Evolutionary conservation across 78 protist genomes (phyloP).

Genomic region (Pelomyxa schiedti): DNA sequence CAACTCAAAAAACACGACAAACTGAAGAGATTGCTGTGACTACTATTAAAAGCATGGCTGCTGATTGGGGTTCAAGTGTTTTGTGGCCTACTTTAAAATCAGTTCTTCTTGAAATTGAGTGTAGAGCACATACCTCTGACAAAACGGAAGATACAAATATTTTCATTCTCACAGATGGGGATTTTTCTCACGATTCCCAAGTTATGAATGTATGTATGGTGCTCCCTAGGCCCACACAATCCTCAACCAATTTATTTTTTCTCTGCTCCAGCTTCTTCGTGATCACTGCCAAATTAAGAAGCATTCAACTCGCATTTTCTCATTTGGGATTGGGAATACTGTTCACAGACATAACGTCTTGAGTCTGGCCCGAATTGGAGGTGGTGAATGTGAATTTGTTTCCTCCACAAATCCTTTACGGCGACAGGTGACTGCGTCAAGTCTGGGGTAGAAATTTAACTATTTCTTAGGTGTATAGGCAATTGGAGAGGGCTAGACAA

Average conservation of each 20-base stretch:
- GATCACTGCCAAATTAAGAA: neutral
- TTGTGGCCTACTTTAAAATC: neutral
- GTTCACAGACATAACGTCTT: neutral
- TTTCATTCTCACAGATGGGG: neutral
- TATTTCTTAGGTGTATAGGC: neutral
- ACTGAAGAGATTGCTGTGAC: too few relatives aligned
- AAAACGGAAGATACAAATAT: too few relatives aligned
- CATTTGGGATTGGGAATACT: neutral
- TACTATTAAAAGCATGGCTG: too few relatives aligned
- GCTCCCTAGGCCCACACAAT: too few relatives aligned
- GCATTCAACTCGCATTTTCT: neutral
- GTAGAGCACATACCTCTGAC: neutral
- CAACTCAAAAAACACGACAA: too few relatives aligned
- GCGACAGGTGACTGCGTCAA: too few relatives aligned
- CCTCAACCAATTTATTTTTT: too few relatives aligned
- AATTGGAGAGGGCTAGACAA: neutral
- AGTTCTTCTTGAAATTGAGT: neutral
- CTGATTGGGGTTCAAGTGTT: too few relatives aligned
- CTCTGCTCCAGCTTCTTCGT: too few relatives aligned
- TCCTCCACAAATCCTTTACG: neutral
- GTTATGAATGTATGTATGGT: neutral
- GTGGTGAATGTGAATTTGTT: neutral
- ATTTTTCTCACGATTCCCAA: neutral
- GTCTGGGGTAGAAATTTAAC: too few relatives aligned
- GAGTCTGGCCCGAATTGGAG: neutral